Evolutionary conservation across 345 rosid genomes (phyloP).

Genomic region (Eucalyptus camaldulensis): DNA sequence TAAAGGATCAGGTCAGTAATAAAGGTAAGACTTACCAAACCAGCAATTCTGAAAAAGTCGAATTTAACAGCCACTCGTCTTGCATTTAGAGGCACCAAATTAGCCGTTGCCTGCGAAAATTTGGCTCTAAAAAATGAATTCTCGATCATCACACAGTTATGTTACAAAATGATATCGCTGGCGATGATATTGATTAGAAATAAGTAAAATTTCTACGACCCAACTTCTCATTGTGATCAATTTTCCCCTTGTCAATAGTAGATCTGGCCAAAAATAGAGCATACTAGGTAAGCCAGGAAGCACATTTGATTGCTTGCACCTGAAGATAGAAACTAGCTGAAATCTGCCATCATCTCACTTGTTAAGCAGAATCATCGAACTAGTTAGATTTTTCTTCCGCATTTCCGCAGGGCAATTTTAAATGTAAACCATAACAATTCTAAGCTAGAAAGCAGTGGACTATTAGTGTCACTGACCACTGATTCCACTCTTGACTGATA

Average conservation of each 20-base stretch:
- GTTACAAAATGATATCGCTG: neutral
- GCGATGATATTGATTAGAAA: neutral
- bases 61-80: constrained; percentile 80
- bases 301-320: neutral
- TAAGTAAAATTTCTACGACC: neutral
- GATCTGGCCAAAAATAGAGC: neutral
- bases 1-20: neutral
- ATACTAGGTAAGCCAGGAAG: neutral
- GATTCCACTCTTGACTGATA: neutral
- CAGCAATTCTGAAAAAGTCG: constrained; percentile 57
- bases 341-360: neutral
- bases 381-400: neutral
- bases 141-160: neutral
- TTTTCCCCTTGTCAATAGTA: neutral
- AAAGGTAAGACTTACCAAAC: constrained; percentile 40
- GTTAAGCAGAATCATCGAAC: neutral
- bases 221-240: neutral
- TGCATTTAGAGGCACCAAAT: constrained; percentile 60
- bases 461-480: neutral
- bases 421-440: neutral
- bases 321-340: neutral
- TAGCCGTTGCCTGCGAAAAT: constrained; percentile 61
- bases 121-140: neutral
- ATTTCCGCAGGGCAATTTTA: neutral
- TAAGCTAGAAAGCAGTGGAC: neutral